Conservation (phyloP, 2,329 filamentous ascomycete species). For the Aureobasidium sp. region DNA sequence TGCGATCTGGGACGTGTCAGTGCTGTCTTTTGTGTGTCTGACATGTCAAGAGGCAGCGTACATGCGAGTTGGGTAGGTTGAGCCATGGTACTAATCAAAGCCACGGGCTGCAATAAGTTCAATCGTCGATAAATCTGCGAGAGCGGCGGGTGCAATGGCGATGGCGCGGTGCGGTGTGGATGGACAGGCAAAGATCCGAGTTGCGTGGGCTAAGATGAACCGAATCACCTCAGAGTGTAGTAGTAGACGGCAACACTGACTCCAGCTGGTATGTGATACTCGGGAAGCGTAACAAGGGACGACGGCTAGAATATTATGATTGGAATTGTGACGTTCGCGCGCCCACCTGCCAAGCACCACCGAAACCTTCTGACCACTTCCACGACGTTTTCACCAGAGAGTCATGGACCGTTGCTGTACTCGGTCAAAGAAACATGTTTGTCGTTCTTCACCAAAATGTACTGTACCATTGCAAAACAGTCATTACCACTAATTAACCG, state of each 20-base stretch:
- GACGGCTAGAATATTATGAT: neutral
- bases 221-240: conserved; percentile 8
- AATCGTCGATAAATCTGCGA: neutral
- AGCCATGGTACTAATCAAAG: conserved; percentile 70
- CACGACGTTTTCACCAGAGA: neutral
- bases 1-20: conserved; percentile 54
- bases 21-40: neutral
- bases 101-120: conserved; percentile 11
- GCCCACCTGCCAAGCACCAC: neutral
- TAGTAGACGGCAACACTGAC: conserved; percentile 10
- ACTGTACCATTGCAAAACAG: neutral
- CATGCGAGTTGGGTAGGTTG: conserved; percentile 88
- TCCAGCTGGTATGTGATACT: conserved; percentile 11
- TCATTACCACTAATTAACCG: neutral
- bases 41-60: conserved; percentile 31
- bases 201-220: conserved; percentile 13
- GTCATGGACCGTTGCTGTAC: neutral
- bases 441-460: neutral
- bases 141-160: neutral
- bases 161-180: neutral
- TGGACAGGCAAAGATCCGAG: conserved; percentile 9
- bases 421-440: neutral
- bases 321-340: neutral
- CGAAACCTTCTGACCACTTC: neutral
- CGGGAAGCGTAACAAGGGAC: neutral